Conservation (phyloP, 1,139 yeast species). For the Blastobotrys raffinosifermentans region DNA sequence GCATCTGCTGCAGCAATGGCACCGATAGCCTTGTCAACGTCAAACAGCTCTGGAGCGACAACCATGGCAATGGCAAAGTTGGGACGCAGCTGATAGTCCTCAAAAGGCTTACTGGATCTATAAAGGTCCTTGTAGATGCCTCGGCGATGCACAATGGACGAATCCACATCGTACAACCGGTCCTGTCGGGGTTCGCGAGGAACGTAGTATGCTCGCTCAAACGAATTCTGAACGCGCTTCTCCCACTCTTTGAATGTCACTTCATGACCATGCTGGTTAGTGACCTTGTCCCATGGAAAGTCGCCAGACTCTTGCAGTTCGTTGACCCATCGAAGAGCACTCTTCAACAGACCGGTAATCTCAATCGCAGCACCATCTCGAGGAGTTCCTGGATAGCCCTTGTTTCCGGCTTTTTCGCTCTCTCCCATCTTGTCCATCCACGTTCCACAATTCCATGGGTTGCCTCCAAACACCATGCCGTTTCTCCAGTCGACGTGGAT, state of each 20-base stretch:
- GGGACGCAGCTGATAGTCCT: constrained; percentile 90
- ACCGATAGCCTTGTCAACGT: constrained; percentile 48
- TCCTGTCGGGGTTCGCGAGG: constrained; percentile 64
- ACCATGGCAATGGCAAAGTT: constrained; percentile 89
- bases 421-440: constrained; percentile 99
- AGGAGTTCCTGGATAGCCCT: constrained; percentile 95
- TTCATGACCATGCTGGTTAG: constrained; percentile 49
- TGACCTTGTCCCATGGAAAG: constrained; percentile 42
- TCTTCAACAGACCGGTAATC: constrained; percentile 81
- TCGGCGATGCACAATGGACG: constrained; percentile 69
- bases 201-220: constrained; percentile 71
- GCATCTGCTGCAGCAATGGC: constrained; percentile 70
- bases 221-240: constrained; percentile 55
- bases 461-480: constrained; percentile 88
- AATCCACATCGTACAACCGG: constrained; percentile 51
- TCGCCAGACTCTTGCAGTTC: constrained; percentile 47
- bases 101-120: constrained; percentile 76
- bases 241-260: constrained; percentile 67
- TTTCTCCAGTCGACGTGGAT: constrained; percentile 81
- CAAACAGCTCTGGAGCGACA: constrained; percentile 89
- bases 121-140: constrained; percentile 90
- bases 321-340: constrained; percentile 73
- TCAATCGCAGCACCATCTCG: constrained; percentile 97
- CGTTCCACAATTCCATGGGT: constrained; percentile 90
- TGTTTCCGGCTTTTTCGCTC: constrained; percentile 71